Evolutionary conservation across 495 filamentous ascomycete genomes (phyloP), one percentile per base, ranked within the genome.

Genomic region (Parachaetomium inaequale): DNA sequence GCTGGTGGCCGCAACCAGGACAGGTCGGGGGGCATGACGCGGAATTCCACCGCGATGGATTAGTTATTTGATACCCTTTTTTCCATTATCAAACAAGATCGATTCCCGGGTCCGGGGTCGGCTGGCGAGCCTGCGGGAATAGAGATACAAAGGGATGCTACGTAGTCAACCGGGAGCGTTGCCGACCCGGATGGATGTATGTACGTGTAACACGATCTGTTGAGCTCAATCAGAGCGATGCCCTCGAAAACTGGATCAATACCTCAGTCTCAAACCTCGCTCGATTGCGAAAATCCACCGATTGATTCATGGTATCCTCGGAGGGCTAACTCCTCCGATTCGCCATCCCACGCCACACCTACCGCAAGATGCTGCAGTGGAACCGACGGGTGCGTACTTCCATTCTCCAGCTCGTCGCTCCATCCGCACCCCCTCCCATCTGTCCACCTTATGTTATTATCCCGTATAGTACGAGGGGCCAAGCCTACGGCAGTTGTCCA

Each of bases 31-130:
- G 28, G 29, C 2, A 12, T 4, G 28, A 52, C 2, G 15, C 0
- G 49, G 49, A 49, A 25, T 1, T 15, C n/a, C 3, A 19, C 28
- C 2, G 17, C 26, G 28, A 63, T 38, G 64, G 40, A 55, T 8
- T 61, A 28, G 11, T 34, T 49, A 38, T 59, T n/a, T 63, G 56
- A 63, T 63, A 63, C 61, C 61, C 61, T 43, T 58, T 58, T n/a
- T 56, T 29, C 54, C 26, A 43, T 52, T 5, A 31, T 36, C 19
- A 47, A 49, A 28, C n/a, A 46, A 11, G 49, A n/a, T 15, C 4
- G 5, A 28, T 31, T 25, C 4, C 14, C 26, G 15, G 6, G 36
- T 5, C 36, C 14, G 17, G 17, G 2, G 8, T n/a, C n/a, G 12
- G 36, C 36, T 15, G 14, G 36, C 12, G 14, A 40, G 5, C 36